These are phyloP conservation scores for Patellifolia procumbens DNA, from an alignment of 179 eudicot genomes.

Conservation along the genomic window DNA sequence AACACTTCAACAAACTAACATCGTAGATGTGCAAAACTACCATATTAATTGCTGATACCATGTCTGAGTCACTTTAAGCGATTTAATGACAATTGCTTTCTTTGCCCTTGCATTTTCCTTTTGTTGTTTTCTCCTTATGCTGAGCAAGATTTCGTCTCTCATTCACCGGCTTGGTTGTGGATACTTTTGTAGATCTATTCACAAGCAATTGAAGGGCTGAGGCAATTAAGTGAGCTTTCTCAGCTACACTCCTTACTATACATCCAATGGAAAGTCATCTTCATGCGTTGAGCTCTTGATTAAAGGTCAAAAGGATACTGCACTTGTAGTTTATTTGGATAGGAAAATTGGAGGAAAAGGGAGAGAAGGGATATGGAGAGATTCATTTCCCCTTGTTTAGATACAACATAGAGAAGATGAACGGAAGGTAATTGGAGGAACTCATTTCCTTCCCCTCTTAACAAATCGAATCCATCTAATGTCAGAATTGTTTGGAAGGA, in stretches of 20 bases:
- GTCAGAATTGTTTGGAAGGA: no score
- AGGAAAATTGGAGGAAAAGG: no score
- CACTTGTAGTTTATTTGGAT: background rate
- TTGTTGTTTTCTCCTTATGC: background rate
- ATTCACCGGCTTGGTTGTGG: background rate
- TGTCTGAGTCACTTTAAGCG: background rate
- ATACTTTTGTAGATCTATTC: background rate
- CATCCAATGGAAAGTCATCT: background rate
- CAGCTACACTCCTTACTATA: no score
- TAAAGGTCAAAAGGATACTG: background rate
- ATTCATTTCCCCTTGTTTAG: no score
- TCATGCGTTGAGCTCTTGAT: background rate
- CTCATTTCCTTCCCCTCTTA: no score
- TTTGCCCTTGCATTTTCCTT: background rate
- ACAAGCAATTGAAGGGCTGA: background rate
- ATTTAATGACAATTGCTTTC: background rate
- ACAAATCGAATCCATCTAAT: no score
- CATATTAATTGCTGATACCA: background rate
- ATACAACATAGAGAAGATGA: no score
- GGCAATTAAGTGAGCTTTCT: background rate
- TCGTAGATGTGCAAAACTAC: constrained; percentile 1
- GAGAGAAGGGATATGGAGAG: no score
- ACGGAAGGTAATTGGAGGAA: no score
- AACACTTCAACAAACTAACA: background rate
- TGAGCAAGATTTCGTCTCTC: background rate